Evolutionary conservation across 306 rosid species (phyloP).

Genomic region (Corylus americana): DNA sequence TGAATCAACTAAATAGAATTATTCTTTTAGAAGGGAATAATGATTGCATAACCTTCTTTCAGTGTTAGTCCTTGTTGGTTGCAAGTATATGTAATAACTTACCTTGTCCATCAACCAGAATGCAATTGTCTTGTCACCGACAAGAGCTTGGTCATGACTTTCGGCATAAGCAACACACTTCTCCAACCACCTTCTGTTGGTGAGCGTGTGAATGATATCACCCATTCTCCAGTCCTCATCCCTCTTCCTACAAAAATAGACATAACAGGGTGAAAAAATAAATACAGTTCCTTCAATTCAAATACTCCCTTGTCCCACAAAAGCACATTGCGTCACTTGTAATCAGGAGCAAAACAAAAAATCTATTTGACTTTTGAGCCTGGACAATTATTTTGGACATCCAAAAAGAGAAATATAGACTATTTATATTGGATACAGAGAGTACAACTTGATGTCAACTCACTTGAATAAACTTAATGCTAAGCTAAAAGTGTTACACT

Average conservation of each 20-base stretch:
- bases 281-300: neutral
- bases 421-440: too few species aligned
- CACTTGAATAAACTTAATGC: neutral
- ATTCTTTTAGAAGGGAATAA: neutral
- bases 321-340: too few species aligned
- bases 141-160: slow-evolving; percentile 99
- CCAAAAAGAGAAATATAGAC: too few species aligned
- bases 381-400: neutral
- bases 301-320: neutral
- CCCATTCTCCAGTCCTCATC: slow-evolving; percentile 89
- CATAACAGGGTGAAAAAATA: neutral
- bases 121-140: slow-evolving; percentile 97
- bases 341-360: too few species aligned
- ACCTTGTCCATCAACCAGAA: slow-evolving; percentile 99
- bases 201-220: slow-evolving; percentile 75
- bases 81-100: slow-evolving; percentile 20
- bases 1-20: too few species aligned
- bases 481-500: neutral
- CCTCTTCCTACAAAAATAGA: slow-evolving; percentile 49
- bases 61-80: slow-evolving; percentile 14
- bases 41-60: slow-evolving; percentile 7
- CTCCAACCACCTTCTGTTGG: slow-evolving; percentile 96
- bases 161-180: slow-evolving; percentile 93
- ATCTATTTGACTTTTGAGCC: neutral
- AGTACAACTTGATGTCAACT: neutral